These are phyloP conservation scores for Colletotrichum gloeosporioides DNA, from an alignment of 2,329 filamentous ascomycete genomes.

Conservation along the genomic window DNA sequence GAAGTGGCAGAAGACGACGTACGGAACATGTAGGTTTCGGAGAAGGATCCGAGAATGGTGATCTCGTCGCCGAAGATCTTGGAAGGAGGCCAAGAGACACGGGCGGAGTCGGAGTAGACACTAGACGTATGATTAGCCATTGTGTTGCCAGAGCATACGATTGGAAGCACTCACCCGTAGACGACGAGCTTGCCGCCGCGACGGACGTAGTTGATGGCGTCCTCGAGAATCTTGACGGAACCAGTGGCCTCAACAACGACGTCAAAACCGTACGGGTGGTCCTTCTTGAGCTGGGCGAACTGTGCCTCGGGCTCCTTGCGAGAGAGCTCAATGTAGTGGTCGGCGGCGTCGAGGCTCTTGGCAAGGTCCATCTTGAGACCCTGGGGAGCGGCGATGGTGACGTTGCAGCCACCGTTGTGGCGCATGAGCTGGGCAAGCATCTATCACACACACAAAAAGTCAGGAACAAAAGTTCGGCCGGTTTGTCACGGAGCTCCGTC, in stretches of 20 bases:
- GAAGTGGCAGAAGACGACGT: slow-evolving; percentile 12
- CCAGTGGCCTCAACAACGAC: slow-evolving; percentile 72
- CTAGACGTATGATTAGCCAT: slow-evolving; percentile 31
- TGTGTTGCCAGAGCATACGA: background rate
- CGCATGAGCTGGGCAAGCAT: slow-evolving; percentile 67
- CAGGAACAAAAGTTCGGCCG: background rate
- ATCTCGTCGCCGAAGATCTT: slow-evolving; percentile 75
- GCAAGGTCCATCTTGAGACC: slow-evolving; percentile 77
- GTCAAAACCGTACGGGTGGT: slow-evolving; percentile 76
- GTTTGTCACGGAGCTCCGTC: background rate
- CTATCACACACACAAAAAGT: slow-evolving; percentile 20
- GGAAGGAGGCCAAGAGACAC: slow-evolving; percentile 71
- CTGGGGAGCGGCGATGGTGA: slow-evolving; percentile 71
- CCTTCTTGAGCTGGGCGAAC: slow-evolving; percentile 65
- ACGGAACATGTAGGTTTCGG: slow-evolving; percentile 76
- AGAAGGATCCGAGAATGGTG: slow-evolving; percentile 76
- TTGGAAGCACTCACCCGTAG: slow-evolving; percentile 50
- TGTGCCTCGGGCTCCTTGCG: slow-evolving; percentile 61
- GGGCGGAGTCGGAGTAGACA: slow-evolving; percentile 68
- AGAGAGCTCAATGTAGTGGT: slow-evolving; percentile 59
- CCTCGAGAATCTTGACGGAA: slow-evolving; percentile 71
- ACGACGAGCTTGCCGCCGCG: slow-evolving; percentile 75
- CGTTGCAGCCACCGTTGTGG: slow-evolving; percentile 71
- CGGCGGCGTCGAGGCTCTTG: slow-evolving; percentile 58
- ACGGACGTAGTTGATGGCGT: slow-evolving; percentile 74